Conservation (phyloP, 2,329 filamentous ascomycete species). For the Aspergillaceae sp. region DNA sequence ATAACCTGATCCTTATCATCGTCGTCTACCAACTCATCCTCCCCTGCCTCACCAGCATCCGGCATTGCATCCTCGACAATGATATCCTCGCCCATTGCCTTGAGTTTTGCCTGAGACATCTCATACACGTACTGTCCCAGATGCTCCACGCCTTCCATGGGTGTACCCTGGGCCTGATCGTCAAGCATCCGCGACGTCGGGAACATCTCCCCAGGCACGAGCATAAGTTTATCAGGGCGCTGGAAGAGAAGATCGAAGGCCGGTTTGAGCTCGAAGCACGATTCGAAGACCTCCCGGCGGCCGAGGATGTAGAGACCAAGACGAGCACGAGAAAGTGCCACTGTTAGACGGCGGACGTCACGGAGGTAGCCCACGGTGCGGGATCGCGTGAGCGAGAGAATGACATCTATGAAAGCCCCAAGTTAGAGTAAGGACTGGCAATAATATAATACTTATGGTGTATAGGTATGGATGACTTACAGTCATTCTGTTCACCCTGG, state of each 20-base stretch:
- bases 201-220: constrained; percentile 82
- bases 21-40: constrained; percentile 12
- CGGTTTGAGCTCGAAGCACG: constrained; percentile 75
- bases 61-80: constrained; percentile 26
- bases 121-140: constrained; percentile 92
- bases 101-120: constrained; percentile 72
- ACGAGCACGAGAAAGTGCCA: constrained; percentile 84
- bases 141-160: constrained; percentile 89
- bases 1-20: constrained; percentile 28
- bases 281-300: constrained; percentile 77
- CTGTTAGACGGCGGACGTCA: constrained; percentile 85
- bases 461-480: constrained; percentile 48
- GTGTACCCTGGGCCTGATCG: constrained; percentile 45
- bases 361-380: constrained; percentile 84
- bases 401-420: constrained; percentile 57
- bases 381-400: constrained; percentile 85
- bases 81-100: constrained; percentile 44
- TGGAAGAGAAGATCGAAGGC: constrained; percentile 72
- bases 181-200: constrained; percentile 52
- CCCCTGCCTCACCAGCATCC: constrained; percentile 13
- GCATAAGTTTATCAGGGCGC: constrained; percentile 69
- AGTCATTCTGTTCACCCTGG: constrained; percentile 98
- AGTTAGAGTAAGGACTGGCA: neutral
- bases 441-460: constrained; percentile 2
- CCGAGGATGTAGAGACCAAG: constrained; percentile 89